Evolutionary conservation across 768 basidiomycete genomes (phyloP), one percentile per base, ranked within the genome.

Genomic region (Naematelia encephala): DNA sequence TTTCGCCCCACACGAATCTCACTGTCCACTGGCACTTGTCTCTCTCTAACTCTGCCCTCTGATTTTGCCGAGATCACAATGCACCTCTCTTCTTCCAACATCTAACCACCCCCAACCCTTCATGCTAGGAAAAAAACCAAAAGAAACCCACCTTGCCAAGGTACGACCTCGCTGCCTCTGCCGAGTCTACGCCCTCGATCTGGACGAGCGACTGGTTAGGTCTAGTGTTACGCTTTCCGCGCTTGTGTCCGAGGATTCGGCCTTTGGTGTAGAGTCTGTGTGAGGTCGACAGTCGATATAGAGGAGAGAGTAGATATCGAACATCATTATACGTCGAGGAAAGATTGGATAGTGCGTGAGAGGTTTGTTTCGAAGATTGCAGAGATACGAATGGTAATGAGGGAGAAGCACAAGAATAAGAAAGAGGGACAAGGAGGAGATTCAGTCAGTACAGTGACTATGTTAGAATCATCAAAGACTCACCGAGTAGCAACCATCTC

Each of bases 211-310:
- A 90, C 62, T 92, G 96, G 84, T 94, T 94, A 76, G 91, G 92
- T 76, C 87, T 84, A 59, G 88, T 84, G 84, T 98, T 97, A 77
- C 91, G 88, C 83, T 98, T 98, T 62, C 90, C 92, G 66, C 96
- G 90, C 83, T 97, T 97, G 89, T 94, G 90, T 66, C 93, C 91
- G 73, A 97, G 83, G 77, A 99, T 86, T 74, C 96, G 91, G 79
- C 91, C 96, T 84, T 96, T 98, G 80, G 80, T 79, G 85, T 96
- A 94, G 75, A 96, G 85, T 85, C 93, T 94, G 51, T 42, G 11
- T 11, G 26, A 13, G 11, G n/a, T n/a, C n/a, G n/a, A n/a, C n/a
- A n/a, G n/a, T n/a, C n/a, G 42, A n/a, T 43, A 43, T 43, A 12
- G 42, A n/a, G 42, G 12, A 43, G 12, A 49, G 23, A 12, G 23